Conservation (phyloP, 495 filamentous ascomycete species). For the Hypoxylon cercidicola region DNA sequence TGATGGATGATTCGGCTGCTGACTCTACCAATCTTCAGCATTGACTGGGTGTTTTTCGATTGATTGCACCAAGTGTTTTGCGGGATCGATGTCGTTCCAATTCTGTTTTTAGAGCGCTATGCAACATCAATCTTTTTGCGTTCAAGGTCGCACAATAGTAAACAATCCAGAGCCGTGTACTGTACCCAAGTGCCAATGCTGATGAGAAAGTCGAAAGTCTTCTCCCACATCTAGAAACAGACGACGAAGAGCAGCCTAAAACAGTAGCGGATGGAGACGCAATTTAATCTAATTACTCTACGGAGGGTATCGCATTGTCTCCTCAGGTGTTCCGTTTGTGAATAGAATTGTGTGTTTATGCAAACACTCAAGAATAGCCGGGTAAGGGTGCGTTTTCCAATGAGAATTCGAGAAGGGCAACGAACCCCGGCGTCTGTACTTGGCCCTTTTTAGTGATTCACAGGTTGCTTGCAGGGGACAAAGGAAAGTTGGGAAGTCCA, state of each 20-base stretch:
- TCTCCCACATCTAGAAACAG: background rate
- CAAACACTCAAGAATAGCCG: slow-evolving; percentile 28
- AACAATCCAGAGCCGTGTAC: background rate
- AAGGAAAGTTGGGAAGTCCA: too few species aligned
- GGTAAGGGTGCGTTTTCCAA: slow-evolving; percentile 20
- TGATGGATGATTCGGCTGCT: slow-evolving; percentile 28
- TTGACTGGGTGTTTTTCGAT: slow-evolving; percentile 2
- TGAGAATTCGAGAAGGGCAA: slow-evolving; percentile 21
- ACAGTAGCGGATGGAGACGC: background rate
- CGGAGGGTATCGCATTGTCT: slow-evolving; percentile 16
- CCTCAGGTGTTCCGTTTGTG: slow-evolving; percentile 26
- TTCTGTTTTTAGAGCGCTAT: slow-evolving; percentile 8
- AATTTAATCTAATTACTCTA: slow-evolving; percentile 6
- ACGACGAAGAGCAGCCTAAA: slow-evolving; percentile 17
- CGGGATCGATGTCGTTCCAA: slow-evolving; percentile 1
- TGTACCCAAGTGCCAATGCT: background rate
- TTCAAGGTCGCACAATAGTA: background rate
- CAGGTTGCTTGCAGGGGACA: too few species aligned
- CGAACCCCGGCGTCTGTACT: background rate
- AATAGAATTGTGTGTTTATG: slow-evolving; percentile 31
- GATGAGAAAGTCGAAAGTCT: background rate
- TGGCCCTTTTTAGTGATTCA: background rate
- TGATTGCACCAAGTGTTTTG: slow-evolving; percentile 19
- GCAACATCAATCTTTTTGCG: background rate
- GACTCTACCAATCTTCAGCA: slow-evolving; percentile 12